These are phyloP conservation scores for Emericellopsis atlantica DNA, from an alignment of 2,329 filamentous ascomycete genomes.

Conservation along the genomic window DNA sequence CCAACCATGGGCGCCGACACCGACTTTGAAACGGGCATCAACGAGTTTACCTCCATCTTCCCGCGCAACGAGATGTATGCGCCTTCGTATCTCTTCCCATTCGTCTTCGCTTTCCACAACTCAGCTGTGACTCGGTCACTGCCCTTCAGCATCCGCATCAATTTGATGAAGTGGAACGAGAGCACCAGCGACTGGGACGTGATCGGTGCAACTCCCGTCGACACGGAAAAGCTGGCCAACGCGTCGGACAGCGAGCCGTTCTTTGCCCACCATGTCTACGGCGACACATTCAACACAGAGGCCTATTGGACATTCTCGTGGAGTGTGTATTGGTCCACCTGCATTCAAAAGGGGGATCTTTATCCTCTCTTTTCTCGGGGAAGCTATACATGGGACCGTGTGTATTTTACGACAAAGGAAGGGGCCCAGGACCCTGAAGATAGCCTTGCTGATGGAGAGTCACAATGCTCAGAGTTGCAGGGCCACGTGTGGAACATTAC, in stretches of 20 bases:
- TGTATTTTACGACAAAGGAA: not conserved
- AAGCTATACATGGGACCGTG: not conserved
- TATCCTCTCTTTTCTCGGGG: not conserved
- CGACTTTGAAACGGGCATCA: not conserved
- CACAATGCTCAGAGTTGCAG: not conserved
- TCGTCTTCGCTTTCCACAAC: slow-evolving; percentile 1
- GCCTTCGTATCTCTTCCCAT: not conserved
- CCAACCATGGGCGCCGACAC: not conserved
- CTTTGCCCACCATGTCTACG: not conserved
- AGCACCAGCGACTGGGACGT: not conserved
- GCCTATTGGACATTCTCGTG: not conserved
- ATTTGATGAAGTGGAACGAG: not conserved
- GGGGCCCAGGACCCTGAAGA: not conserved
- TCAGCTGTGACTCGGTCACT: not conserved
- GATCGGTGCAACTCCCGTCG: not conserved
- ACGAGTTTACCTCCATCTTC: not conserved
- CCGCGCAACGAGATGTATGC: slow-evolving; percentile 2
- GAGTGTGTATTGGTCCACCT: not conserved
- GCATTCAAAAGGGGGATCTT: not conserved
- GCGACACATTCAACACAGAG: not conserved
- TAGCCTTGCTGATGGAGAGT: not conserved
- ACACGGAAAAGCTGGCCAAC: not conserved
- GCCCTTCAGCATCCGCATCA: not conserved
- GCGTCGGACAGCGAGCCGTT: not conserved
- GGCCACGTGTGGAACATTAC: not conserved